Percentiles rank a stretch among this genome's conserved stretches.
phyloP scores from a whole-genome alignment of 2,329 filamentous ascomycete genomes.

The Leptosphaerulina australis region DNA sequence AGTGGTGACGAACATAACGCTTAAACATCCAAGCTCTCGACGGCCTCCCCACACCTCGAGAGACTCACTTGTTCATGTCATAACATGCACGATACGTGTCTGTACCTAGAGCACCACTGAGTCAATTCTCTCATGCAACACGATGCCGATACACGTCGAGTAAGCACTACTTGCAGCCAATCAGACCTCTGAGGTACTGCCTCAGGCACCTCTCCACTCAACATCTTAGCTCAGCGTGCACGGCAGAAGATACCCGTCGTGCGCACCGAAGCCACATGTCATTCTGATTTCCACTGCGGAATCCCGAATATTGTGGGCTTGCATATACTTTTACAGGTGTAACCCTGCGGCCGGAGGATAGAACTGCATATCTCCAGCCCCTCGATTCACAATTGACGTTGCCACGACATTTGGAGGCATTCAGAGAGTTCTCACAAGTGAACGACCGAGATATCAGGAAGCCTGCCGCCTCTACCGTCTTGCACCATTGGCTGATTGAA shows the following conservation, averaged over 20 bases:
- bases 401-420: neutral
- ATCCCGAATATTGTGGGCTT: neutral
- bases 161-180: neutral
- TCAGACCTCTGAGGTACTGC: neutral
- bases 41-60: neutral
- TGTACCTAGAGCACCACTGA: neutral
- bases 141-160: neutral
- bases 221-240: neutral
- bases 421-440: neutral
- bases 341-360: too few relatives aligned
- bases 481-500: neutral
- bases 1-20: neutral
- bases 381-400: too few relatives aligned
- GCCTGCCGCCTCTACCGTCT: neutral
- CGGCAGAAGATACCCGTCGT: neutral
- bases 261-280: too few relatives aligned
- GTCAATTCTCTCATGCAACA: neutral
- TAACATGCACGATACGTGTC: neutral
- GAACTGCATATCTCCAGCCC: too few relatives aligned
- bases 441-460: neutral
- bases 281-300: neutral
- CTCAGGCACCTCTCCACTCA: neutral
- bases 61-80: neutral
- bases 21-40: neutral
- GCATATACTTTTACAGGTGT: neutral